These are phyloP conservation scores for Phlyctochytrium planicorne DNA, from an alignment of 192 early-diverging fungal genomes.

Conservation along the genomic window DNA sequence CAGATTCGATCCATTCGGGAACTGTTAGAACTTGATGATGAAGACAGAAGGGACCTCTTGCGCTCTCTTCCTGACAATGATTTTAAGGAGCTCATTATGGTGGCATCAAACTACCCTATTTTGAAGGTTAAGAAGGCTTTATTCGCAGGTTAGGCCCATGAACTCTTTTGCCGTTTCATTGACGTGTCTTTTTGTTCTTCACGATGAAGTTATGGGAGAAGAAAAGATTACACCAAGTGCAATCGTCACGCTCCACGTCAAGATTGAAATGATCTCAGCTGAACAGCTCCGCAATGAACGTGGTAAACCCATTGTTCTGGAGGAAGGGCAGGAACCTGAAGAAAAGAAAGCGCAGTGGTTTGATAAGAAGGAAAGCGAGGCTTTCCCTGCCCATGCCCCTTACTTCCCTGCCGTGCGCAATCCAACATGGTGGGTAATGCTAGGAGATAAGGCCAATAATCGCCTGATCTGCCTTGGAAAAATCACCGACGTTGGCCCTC, in stretches of 20 bases:
- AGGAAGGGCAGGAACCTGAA: constrained; percentile 12
- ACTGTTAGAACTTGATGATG: constrained; percentile 66
- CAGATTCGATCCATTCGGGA: constrained; percentile 55
- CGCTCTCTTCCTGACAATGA: constrained; percentile 54
- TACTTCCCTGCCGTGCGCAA: constrained; percentile 70
- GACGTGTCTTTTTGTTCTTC: background rate
- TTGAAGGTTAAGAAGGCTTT: constrained; percentile 73
- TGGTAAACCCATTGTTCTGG: background rate
- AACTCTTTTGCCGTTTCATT: background rate
- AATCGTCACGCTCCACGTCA: constrained; percentile 48
- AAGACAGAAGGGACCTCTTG: constrained; percentile 59
- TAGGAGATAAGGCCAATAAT: constrained; percentile 82
- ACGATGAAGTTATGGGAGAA: constrained; percentile 42
- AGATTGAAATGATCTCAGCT: constrained; percentile 28
- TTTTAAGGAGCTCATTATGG: constrained; percentile 66
- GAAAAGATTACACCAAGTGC: constrained; percentile 45
- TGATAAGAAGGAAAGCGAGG: constrained; percentile 22
- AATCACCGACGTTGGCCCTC: constrained; percentile 66
- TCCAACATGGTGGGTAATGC: constrained; percentile 86
- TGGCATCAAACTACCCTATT: constrained; percentile 78
- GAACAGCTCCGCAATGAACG: constrained; percentile 28
- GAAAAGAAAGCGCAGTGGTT: constrained; percentile 31
- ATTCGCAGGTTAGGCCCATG: constrained; percentile 62
- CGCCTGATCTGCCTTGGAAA: constrained; percentile 71
- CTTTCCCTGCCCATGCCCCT: constrained; percentile 59